Conservation (phyloP, 2,329 filamentous ascomycete genomes). For the Fusarium compactum region DNA sequence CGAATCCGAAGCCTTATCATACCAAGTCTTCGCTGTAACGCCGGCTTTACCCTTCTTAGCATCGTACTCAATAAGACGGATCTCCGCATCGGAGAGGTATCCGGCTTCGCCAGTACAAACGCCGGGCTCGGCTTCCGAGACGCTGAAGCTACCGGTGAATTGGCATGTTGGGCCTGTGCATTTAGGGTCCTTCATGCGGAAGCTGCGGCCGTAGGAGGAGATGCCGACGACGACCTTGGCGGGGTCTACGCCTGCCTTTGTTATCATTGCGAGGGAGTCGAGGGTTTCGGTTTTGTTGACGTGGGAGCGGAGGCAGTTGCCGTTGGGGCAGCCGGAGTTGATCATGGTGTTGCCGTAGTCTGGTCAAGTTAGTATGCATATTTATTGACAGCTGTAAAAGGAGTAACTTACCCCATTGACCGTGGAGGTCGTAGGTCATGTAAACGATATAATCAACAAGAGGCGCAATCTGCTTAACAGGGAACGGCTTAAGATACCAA, state of each 20-base stretch:
- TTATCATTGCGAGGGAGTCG: conserved; percentile 53
- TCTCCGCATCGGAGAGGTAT: conserved; percentile 49
- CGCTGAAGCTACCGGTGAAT: conserved; percentile 44
- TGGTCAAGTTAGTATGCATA: conserved; percentile 3
- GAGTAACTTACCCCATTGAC: conserved; percentile 48
- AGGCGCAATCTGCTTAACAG: conserved; percentile 49
- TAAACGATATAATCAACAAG: conserved; percentile 54
- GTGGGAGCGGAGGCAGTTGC: conserved; percentile 54
- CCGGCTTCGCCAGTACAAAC: conserved; percentile 43
- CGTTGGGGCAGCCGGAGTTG: conserved; percentile 43
- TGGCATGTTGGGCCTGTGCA: conserved; percentile 44
- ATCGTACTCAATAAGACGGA: conserved; percentile 44
- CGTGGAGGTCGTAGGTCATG: conserved; percentile 55
- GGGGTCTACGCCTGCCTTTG: conserved; percentile 51
- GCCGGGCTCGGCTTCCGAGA: conserved; percentile 43
- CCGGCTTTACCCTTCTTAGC: conserved; percentile 33
- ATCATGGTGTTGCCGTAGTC: conserved; percentile 48
- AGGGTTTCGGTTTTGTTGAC: conserved; percentile 56
- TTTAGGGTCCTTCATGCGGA: conserved; percentile 44
- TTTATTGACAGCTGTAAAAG: too few species aligned
- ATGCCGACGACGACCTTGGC: conserved; percentile 50
- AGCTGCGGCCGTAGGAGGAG: conserved; percentile 49
- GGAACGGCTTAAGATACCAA: conserved; percentile 55
- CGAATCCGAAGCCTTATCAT: conserved; percentile 40
- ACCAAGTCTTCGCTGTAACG: conserved; percentile 35